These are phyloP conservation scores for Malus hybrid DNA, from an alignment of 331 rosid species.

Conservation along the genomic window DNA sequence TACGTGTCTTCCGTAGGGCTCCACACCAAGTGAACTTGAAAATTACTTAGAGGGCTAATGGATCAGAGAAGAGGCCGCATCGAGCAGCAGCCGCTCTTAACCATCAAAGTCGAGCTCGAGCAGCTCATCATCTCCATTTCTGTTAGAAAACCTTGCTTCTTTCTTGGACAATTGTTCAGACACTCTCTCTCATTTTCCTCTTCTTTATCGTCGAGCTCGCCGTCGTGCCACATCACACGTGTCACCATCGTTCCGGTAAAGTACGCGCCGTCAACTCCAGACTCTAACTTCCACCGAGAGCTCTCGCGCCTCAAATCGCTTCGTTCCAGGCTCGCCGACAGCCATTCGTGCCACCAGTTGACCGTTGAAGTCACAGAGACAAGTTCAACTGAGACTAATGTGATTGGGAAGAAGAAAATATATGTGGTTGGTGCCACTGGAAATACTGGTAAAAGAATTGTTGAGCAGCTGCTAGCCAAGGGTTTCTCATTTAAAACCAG, in stretches of 20 bases:
- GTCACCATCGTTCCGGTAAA: constrained; percentile 59
- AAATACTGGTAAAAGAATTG: constrained; percentile 78
- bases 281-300: constrained; percentile 44
- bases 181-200: constrained; percentile 10
- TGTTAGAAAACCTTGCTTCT: too few relatives aligned
- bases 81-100: too few relatives aligned
- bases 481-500: constrained; percentile 87
- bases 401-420: constrained; percentile 42
- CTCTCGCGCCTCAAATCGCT: constrained; percentile 35
- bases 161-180: too few relatives aligned
- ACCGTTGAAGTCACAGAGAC: constrained; percentile 17
- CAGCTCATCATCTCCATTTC: too few relatives aligned
- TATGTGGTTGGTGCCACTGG: constrained; percentile 97
- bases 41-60: too few relatives aligned
- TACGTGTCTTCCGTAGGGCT: too few relatives aligned
- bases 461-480: constrained; percentile 79
- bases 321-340: constrained; percentile 19
- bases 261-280: constrained; percentile 48
- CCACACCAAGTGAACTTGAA: too few relatives aligned
- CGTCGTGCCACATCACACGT: constrained; percentile 30
- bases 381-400: constrained; percentile 15
- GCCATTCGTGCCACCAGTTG: not conserved
- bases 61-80: too few relatives aligned
- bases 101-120: too few relatives aligned
- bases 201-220: not conserved